Evolutionary conservation across 1,284 basidiomycete genomes (phyloP).

Genomic region (Trichosporon faecale): DNA sequence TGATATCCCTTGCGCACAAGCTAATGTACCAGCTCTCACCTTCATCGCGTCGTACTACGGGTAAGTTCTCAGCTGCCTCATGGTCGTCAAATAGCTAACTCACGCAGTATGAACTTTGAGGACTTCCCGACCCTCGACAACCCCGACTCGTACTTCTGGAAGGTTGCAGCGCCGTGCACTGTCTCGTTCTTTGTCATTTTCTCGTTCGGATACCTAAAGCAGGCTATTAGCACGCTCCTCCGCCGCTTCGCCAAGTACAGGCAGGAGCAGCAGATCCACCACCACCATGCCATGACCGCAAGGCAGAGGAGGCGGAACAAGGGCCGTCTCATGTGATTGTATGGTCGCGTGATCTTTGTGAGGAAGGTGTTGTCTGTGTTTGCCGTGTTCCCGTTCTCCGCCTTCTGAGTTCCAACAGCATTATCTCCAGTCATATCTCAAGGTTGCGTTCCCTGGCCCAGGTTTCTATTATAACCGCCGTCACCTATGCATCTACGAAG

Average conservation of each 20-base stretch:
- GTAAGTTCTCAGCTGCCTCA: neutral
- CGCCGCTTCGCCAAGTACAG: conserved; percentile 26
- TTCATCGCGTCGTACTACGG: conserved; percentile 43
- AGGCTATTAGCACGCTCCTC: conserved; percentile 32
- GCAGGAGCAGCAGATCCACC: neutral
- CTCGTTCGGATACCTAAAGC: conserved; percentile 41
- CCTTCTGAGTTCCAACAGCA: no score
- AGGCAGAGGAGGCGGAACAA: neutral
- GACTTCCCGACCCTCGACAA: conserved; percentile 39
- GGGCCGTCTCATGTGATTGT: neutral
- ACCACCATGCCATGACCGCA: neutral
- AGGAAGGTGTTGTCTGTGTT: neutral
- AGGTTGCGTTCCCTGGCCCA: neutral
- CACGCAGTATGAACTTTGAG: conserved; percentile 41
- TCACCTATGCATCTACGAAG: conserved; percentile 10
- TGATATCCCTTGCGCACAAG: neutral
- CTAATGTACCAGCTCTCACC: conserved; percentile 20
- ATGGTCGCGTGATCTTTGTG: no score
- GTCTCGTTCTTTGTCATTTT: conserved; percentile 50
- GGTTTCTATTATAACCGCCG: neutral
- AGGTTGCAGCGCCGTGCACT: conserved; percentile 45
- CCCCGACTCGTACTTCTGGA: conserved; percentile 49
- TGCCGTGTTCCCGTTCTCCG: neutral
- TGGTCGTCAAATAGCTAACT: neutral
- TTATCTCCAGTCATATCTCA: neutral